Conservation (phyloP, 257 asterid genomes). For the Solanum raphanifolium region DNA sequence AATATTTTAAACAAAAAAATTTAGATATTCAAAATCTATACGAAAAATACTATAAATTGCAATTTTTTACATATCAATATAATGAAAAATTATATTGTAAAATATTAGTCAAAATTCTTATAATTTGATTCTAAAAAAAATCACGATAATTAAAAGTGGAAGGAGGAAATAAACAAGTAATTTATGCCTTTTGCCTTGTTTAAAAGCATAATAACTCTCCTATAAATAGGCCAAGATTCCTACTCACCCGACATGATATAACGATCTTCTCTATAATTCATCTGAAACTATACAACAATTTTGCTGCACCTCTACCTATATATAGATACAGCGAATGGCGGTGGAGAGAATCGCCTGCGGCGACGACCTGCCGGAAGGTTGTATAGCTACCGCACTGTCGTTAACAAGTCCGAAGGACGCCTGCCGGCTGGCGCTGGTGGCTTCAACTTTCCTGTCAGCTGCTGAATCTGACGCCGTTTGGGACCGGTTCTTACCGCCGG, state of each 20-base stretch:
- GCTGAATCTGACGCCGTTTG: slow-evolving; percentile 73
- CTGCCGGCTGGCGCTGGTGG: slow-evolving; percentile 53
- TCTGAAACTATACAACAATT: background rate
- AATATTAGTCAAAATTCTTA: too few species aligned
- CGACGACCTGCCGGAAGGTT: slow-evolving; percentile 59
- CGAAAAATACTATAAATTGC: too few species aligned
- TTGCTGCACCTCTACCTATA: background rate
- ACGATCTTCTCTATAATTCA: background rate
- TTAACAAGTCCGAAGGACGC: slow-evolving; percentile 71
- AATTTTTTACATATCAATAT: too few species aligned
- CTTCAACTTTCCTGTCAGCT: slow-evolving; percentile 52
- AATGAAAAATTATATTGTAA: too few species aligned
- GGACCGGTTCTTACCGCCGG: slow-evolving; percentile 67
- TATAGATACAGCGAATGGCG: slow-evolving; percentile 19
- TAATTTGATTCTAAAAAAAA: too few species aligned
- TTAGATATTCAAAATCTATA: too few species aligned
- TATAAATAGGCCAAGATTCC: background rate
- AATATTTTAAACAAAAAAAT: too few species aligned
- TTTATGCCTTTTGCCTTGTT: background rate
- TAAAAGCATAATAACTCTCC: background rate
- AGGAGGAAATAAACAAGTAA: fast-evolving
- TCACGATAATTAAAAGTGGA: too few species aligned
- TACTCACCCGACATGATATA: background rate
- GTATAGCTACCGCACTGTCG: slow-evolving; percentile 55
- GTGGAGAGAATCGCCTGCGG: slow-evolving; percentile 13